Base-by-base conservation (phyloP, 805 yeast species). In the Kuraishia piskuri region DNA sequence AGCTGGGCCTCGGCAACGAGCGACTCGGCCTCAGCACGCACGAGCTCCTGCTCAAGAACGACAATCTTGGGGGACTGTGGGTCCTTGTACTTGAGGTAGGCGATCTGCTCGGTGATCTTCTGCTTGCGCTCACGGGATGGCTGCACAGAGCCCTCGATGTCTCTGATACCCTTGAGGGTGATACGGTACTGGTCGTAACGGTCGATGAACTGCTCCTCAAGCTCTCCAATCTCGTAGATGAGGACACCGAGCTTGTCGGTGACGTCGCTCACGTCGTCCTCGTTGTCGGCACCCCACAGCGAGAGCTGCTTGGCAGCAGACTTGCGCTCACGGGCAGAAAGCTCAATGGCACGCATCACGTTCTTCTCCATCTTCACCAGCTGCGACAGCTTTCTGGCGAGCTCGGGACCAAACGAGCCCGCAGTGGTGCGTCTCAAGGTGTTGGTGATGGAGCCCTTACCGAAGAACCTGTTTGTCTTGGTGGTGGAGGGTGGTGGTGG, bases 1-100 rank as follows among this genome's bases (percentile, higher is more conserved):
- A 89, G 77, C 75, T 89, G 96, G 26, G 95, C 95, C 74, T 88
- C 96, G 50, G 96, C 96, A 62, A 89, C 96, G 58, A 88, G 76
- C 51, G 90, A 84, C 73, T 89, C 96, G 53, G 96, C 96, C 73
- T 89, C 96, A 44, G 94, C 94, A 72, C 96, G 79, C 55, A 89
- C 96, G 67, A 88, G 77, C 72, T 88, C 95, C 70, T 89, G 95
- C 75, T 89, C 95, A 67, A 89, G 76, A 54, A 88, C 83, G 53
- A 82, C 79, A 59, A 88, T 84, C 76, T 86, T 87, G 77, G 90
- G 83, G 46, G 90, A 83, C 71, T 84, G 84, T 54, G 95, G 92
- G 71, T 86, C 90, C 74, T 87, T 87, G 77, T 87, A 86, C 72
- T 88, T 86, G 71, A 87, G 75, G 71, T 82, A 81, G 57, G 92